These are phyloP conservation scores for Apiospora hydei DNA, from an alignment of 2,329 filamentous ascomycete species.

Conservation along the genomic window DNA sequence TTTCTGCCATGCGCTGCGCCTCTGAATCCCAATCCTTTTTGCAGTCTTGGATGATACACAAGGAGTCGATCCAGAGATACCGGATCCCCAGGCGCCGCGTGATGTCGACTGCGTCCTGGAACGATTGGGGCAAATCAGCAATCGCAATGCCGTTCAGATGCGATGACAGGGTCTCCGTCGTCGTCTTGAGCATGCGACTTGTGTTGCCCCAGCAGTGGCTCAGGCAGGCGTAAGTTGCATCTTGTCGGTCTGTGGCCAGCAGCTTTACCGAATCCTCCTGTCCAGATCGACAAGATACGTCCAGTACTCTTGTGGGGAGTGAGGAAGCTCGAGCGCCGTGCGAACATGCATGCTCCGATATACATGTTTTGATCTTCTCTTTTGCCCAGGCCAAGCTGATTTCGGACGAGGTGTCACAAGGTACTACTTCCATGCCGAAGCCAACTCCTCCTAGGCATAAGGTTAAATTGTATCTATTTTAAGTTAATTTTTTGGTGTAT, in stretches of 20 bases:
- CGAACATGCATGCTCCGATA: background rate
- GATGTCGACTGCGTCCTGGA: slow-evolving; percentile 26
- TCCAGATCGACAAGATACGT: background rate
- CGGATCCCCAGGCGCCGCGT: slow-evolving; percentile 34
- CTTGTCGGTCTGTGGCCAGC: background rate
- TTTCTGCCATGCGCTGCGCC: slow-evolving; percentile 34
- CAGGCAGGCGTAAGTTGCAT: background rate
- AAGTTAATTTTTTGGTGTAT: too few relatives aligned
- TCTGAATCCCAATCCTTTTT: slow-evolving; percentile 36
- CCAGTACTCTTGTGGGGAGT: background rate
- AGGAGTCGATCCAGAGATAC: slow-evolving; percentile 43
- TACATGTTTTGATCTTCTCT: background rate
- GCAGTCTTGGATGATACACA: slow-evolving; percentile 42
- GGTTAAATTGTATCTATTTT: too few relatives aligned
- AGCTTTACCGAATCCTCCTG: background rate
- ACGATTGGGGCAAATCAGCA: background rate
- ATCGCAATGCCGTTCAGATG: background rate
- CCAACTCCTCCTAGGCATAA: too few relatives aligned
- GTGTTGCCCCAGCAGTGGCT: background rate
- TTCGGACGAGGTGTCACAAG: background rate
- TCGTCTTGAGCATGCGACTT: background rate
- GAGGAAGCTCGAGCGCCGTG: background rate
- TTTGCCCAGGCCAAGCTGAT: background rate
- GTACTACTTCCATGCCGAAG: background rate
- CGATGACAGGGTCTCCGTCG: background rate